Evolutionary conservation across 306 rosid genomes (phyloP).

Genomic region (Quercus wislizeni): DNA sequence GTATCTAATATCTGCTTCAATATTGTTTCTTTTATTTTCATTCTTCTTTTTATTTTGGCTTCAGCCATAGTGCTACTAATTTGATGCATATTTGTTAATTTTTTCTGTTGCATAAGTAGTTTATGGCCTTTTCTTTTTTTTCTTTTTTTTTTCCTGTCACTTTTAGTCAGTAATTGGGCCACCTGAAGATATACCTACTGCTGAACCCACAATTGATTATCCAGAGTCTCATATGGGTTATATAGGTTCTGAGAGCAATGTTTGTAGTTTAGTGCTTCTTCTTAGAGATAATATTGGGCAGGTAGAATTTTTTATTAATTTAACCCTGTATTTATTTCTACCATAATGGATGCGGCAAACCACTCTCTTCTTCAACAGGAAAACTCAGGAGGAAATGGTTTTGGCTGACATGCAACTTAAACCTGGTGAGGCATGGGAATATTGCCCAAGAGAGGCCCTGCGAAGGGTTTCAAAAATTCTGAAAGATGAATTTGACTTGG

Average conservation of each 20-base stretch:
- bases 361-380: slow-evolving; percentile 47
- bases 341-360: not conserved
- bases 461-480: slow-evolving; percentile 67
- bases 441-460: slow-evolving; percentile 83
- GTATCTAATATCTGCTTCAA: not conserved
- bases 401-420: slow-evolving; percentile 61
- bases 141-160: not conserved
- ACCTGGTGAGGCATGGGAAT: slow-evolving; percentile 87
- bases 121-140: not conserved
- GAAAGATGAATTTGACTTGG: slow-evolving; percentile 88
- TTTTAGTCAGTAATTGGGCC: not conserved
- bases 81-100: not conserved
- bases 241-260: not conserved
- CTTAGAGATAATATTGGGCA: not conserved
- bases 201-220: not conserved
- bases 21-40: not conserved
- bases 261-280: not conserved
- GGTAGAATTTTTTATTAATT: not conserved
- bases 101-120: not conserved
- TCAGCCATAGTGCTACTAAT: not conserved
- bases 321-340: not conserved
- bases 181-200: not conserved
- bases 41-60: not conserved
- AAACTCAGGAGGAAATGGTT: slow-evolving; percentile 81
- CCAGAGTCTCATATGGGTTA: not conserved